Base-by-base conservation (phyloP, 371 early-diverging fungal genomes). In the Zopfochytrium polystomum region DNA sequence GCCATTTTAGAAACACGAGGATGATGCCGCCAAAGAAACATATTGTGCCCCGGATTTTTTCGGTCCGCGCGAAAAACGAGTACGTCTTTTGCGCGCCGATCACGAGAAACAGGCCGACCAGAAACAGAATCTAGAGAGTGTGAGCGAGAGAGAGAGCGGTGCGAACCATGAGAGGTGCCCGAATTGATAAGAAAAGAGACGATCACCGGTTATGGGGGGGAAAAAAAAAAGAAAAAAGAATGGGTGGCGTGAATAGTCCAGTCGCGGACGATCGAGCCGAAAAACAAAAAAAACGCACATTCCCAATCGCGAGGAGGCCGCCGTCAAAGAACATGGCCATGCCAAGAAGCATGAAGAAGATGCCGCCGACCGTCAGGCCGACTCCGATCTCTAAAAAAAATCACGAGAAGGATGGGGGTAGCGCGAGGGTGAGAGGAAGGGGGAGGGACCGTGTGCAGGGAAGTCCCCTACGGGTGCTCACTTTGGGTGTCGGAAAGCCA, bases 241-340 rank as follows among this genome's bases (percentile, higher is more conserved):
- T 25, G 47, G 54, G 59, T 1, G 26, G 18, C 34, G 9, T 6
- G 13, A 52, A n/a, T n/a, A n/a, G n/a, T n/a, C n/a, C n/a, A n/a
- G n/a, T n/a, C n/a, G n/a, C n/a, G n/a, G n/a, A n/a, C 47, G 34
- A 31, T 42, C 33, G 38, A 7, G n/a, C n/a, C n/a, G n/a, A n/a
- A 13, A 23, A 57, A 3, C 32, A 20, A 25, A 25, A 32, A 32
- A n/a, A 20, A 44, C 80, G 73, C 85, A 95, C 93, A 72, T 97
- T 95, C 66, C 98, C 98, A 56, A 97, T 93, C 23, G 95, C 96
- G 58, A 97, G 79, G 42, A 97, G 76, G 9, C 96, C 98, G 7
- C 88, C 88, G 71, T 97, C 96, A 78, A 97, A 95, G 68, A 97
- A 84, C 67, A 95, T 73, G 62, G 94, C 55, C 27, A 95, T 87